phyloP scores from a whole-genome alignment of 1,284 basidiomycete genomes.

The Thecaphora frezii region DNA sequence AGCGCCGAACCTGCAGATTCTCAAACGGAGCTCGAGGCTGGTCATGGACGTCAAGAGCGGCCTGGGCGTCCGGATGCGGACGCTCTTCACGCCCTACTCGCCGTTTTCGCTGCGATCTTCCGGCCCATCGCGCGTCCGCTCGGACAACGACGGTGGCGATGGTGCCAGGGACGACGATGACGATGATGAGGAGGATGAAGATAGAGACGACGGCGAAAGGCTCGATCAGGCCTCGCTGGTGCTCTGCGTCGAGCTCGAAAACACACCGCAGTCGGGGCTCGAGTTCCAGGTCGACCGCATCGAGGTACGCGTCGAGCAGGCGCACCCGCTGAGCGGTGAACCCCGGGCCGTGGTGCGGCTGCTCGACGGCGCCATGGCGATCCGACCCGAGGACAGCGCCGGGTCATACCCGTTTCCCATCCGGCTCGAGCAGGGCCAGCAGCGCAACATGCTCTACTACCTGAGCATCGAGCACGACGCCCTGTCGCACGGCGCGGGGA shows the following conservation, averaged over 20 bases:
- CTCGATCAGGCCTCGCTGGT: conserved; percentile 18
- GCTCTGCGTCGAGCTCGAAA: conserved; percentile 42
- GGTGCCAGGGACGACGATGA: not conserved
- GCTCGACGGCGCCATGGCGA: not conserved
- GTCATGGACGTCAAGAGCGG: conserved; percentile 25
- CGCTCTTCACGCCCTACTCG: conserved; percentile 18
- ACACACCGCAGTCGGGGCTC: conserved; percentile 15
- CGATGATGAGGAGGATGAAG: too few species aligned
- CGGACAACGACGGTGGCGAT: too few species aligned
- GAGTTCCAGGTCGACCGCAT: conserved; percentile 19
- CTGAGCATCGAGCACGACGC: conserved; percentile 10
- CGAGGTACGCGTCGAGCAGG: conserved; percentile 13
- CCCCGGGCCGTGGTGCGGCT: conserved; percentile 11
- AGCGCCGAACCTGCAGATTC: conserved; percentile 23
- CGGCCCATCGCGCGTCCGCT: too few species aligned
- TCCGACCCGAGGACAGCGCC: too few species aligned
- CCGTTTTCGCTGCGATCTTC: not conserved
- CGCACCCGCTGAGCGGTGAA: conserved; percentile 1
- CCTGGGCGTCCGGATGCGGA: conserved; percentile 40
- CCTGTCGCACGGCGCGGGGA: not conserved
- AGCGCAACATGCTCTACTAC: conserved; percentile 34
- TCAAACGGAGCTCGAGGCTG: conserved; percentile 27
- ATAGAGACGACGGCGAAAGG: not conserved
- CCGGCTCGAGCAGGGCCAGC: conserved; percentile 16
- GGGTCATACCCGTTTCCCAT: conserved; percentile 8